Evolutionary conservation across 2,329 filamentous ascomycete species (phyloP).

Genomic region (Tolypocladium album): DNA sequence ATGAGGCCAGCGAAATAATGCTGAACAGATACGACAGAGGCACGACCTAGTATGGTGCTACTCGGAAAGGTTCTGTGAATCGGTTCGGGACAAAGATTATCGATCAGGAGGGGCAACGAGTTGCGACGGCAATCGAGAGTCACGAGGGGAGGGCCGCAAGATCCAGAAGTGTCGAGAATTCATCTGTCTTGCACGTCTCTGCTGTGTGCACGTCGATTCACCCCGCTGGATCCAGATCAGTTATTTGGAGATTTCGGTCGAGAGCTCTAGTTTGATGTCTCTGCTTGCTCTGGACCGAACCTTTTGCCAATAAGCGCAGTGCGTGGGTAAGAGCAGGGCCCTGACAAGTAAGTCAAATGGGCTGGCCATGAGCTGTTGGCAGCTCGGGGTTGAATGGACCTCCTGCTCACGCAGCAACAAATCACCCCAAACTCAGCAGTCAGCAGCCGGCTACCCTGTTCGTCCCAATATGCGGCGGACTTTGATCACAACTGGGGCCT

Average conservation of each 20-base stretch:
- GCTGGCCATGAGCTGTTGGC: slow-evolving; percentile 10
- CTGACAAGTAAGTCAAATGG: background rate
- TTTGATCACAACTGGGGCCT: slow-evolving; percentile 14
- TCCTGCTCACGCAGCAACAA: slow-evolving; percentile 1
- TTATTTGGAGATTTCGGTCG: background rate
- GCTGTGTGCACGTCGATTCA: background rate
- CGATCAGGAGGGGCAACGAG: background rate
- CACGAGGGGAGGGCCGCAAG: background rate
- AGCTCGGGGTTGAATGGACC: slow-evolving; percentile 1
- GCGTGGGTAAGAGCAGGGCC: background rate
- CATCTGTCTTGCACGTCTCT: slow-evolving; percentile 1
- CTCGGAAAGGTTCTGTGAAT: background rate
- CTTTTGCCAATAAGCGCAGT: background rate
- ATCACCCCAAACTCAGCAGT: slow-evolving; percentile 3
- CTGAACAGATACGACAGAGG: background rate
- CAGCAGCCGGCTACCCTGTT: slow-evolving; percentile 1
- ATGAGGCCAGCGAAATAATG: background rate
- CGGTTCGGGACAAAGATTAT: background rate
- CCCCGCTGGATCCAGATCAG: background rate
- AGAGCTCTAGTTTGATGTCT: background rate
- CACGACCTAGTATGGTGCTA: background rate
- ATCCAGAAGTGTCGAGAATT: background rate
- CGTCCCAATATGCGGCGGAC: slow-evolving; percentile 17
- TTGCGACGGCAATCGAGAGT: background rate
- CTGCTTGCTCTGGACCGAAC: slow-evolving; percentile 1